Evolutionary conservation across 2,329 filamentous ascomycete genomes (phyloP), one percentile per base, ranked within the genome.

Genomic region (Fusarium abutilonis): DNA sequence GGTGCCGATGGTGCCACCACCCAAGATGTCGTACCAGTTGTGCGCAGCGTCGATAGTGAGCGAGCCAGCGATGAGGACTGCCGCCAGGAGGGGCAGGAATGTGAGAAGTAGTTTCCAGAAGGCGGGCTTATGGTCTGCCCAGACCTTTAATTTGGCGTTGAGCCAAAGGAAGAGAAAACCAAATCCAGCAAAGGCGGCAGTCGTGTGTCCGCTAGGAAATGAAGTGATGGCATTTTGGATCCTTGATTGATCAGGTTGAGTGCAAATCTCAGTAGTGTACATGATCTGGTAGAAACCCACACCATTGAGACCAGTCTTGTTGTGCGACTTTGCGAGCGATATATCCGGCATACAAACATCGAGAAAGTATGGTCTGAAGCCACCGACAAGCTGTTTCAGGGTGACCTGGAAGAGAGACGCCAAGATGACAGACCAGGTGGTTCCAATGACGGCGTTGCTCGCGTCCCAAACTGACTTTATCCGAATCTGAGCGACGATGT

Each of bases 91-190:
- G 0, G 89, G 89, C 0, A 82, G 72, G 61, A 86, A 83, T 3
- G 84, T 77, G 9, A 81, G 79, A 4, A 84, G 76, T 4, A 90
- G 75, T 73, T 89, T 90, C 88, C 87, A 91, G 74, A 89, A 83
- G 1, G 84, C 80, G 0, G 88, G 83, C 56, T 88, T 86, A 70
- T 89, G 85, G 72, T 89, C 86, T 17, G 83, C 79, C 77, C 84
- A 90, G 46, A 90, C 82, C 76, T 91, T 91, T 35, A 91, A 77
- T 76, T 91, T 91, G 31, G 86, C 88, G 68, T 91, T 90, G 23
- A 90, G 78, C 77, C 89, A 91, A 10, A 91, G 77, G 64, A 82
- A 87, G 8, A 91, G 75, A 70, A 85, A 91, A 8, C 86, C 79
- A 60, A 85, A 86, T 2, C 85, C 85, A 0, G 87, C 85, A 56